These are phyloP conservation scores for Laguncularia racemosa DNA, from an alignment of 345 rosid species.

Conservation along the genomic window DNA sequence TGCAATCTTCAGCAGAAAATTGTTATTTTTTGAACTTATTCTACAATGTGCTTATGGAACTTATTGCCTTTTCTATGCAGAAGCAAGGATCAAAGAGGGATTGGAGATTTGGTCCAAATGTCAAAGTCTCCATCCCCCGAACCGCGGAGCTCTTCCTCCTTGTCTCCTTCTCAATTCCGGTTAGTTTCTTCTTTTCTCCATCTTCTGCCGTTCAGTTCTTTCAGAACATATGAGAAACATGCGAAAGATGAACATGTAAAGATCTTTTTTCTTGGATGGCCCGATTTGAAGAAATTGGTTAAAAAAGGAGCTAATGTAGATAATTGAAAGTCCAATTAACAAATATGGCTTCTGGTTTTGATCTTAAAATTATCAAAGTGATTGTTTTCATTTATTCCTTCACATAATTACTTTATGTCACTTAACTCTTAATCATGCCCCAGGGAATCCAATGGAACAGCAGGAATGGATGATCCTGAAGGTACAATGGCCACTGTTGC, in stretches of 20 bases:
- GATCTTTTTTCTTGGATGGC: no score
- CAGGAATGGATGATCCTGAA: slow-evolving; percentile 47
- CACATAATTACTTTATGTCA: slow-evolving; percentile 2
- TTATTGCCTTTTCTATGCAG: slow-evolving; percentile 15
- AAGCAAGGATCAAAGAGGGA: slow-evolving; percentile 16
- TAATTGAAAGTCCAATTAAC: no score
- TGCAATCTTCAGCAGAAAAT: no score
- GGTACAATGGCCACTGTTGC: slow-evolving; percentile 56
- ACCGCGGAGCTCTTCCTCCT: slow-evolving; percentile 20
- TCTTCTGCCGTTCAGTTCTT: background rate
- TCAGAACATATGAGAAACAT: background rate
- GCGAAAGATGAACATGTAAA: background rate
- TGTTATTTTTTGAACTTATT: no score
- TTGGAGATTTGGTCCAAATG: slow-evolving; percentile 36
- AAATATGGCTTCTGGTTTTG: background rate
- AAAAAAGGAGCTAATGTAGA: no score
- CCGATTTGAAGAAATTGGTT: no score
- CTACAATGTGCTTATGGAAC: no score
- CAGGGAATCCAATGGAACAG: slow-evolving; percentile 46
- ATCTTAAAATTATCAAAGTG: background rate
- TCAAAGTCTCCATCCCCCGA: slow-evolving; percentile 49
- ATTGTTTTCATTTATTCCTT: background rate
- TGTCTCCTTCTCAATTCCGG: slow-evolving; percentile 30
- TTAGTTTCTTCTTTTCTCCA: slow-evolving; percentile 12
- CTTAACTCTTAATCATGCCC: slow-evolving; percentile 3